Evolutionary conservation across 495 filamentous ascomycete genomes (phyloP).

Genomic region (Xylaria longipes): DNA sequence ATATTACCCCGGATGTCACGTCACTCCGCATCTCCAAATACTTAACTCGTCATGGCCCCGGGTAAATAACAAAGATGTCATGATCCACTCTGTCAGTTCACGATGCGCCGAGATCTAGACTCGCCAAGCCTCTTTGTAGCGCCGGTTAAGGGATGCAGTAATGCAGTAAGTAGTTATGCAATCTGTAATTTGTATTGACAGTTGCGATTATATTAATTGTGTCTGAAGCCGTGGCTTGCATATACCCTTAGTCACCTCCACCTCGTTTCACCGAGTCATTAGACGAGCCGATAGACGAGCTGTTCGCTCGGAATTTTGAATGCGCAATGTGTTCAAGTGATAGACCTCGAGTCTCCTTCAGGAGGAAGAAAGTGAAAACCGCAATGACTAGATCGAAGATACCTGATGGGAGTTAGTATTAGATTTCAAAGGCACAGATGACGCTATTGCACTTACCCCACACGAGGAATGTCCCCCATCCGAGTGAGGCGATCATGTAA

Average conservation of each 20-base stretch:
- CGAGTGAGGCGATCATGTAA: conserved; percentile 55
- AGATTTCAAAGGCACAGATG: neutral
- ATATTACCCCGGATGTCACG: conserved; percentile 4
- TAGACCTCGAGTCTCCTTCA: conserved; percentile 39
- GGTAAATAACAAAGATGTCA: neutral
- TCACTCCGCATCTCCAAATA: conserved; percentile 12
- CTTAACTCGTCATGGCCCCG: neutral
- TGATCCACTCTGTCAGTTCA: conserved; percentile 9
- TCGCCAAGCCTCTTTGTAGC: neutral
- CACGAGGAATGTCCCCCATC: conserved; percentile 60
- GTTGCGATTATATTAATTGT: neutral
- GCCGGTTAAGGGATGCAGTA: neutral
- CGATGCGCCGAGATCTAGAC: conserved; percentile 14
- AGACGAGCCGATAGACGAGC: conserved; percentile 13
- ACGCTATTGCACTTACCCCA: conserved; percentile 36
- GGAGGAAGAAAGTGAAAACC: conserved; percentile 30
- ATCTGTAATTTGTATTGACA: neutral
- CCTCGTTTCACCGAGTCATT: neutral
- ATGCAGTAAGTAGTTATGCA: neutral
- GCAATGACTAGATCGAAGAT: conserved; percentile 37
- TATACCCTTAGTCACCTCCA: neutral
- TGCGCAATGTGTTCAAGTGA: conserved; percentile 37
- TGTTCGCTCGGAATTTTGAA: conserved; percentile 28
- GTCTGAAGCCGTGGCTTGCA: neutral
- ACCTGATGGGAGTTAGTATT: conserved; percentile 16